Base-by-base conservation (phyloP, 208 protist species). In the Acanthamoeba lenticulata region DNA sequence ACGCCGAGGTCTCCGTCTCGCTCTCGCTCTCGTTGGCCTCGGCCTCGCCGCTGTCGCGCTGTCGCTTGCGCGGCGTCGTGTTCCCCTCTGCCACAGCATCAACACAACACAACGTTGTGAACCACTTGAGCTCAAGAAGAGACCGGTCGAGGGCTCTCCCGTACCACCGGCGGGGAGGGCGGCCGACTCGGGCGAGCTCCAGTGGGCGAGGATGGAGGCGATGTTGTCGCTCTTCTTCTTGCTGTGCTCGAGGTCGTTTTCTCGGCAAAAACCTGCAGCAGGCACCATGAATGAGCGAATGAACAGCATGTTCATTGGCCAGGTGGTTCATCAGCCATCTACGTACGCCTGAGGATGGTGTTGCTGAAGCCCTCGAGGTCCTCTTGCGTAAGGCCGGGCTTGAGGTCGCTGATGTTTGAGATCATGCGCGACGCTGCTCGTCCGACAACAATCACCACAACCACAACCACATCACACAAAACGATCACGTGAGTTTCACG, bases 281-380 rank as follows among this genome's bases (percentile, higher is more conserved):
- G 0, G 29, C 9, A 0, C 9, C 13, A n/a, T n/a, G 21, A 3
- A 29, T n/a, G 52, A 7, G 52, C 17, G 13, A 19, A 60, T 24
- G 0, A 19, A n/a, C 5, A n/a, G 21, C 13, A 0, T 6, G 21
- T 15, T 3, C 21, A 19, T n/a, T n/a, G n/a, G n/a, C n/a, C n/a
- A n/a, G n/a, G n/a, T n/a, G n/a, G n/a, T n/a, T n/a, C n/a, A n/a
- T n/a, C n/a, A n/a, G n/a, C n/a, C n/a, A n/a, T n/a, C n/a, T 40
- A n/a, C 65, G 65, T 74, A 74, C 65, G 65, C 65, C 65, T 4
- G n/a, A 74, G 65, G 29, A 74, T 29, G 65, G 65, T 74, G 65
- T 74, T 74, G 36, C 65, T 74, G 36, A 74, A 74, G 65, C 65
- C 65, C 36, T 74, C 65, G 29, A 74, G 65, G n/a, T 74, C 65